These are phyloP conservation scores for Cichorium intybus DNA, from an alignment of 140 eudicot genomes.

Conservation along the genomic window DNA sequence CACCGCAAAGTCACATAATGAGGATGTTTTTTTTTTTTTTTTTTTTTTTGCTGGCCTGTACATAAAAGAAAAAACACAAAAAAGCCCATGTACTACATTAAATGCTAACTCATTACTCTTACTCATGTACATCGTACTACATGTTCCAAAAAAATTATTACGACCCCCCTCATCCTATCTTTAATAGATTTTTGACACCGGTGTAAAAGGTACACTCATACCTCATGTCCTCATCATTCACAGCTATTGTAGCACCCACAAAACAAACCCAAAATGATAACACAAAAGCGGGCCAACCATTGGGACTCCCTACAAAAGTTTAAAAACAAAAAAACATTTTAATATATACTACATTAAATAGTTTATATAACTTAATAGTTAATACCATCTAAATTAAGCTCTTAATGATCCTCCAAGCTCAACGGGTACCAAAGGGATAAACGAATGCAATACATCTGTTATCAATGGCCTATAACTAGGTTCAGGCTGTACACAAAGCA, in stretches of 20 bases:
- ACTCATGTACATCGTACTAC: constrained; percentile 37
- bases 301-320: neutral
- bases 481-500: constrained; percentile 90
- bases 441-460: constrained; percentile 84
- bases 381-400: too few relatives aligned
- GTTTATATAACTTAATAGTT: too few relatives aligned
- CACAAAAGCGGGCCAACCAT: neutral
- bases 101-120: constrained; percentile 20
- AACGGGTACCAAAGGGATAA: constrained; percentile 86
- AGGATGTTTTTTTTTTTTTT: too few relatives aligned
- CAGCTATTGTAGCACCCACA: constrained; percentile 1
- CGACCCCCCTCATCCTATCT: constrained; percentile 13
- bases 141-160: constrained; percentile 23
- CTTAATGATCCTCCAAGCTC: constrained; percentile 88
- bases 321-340: neutral
- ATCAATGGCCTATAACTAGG: constrained; percentile 94
- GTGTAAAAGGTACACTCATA: constrained; percentile 18
- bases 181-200: neutral
- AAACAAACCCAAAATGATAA: neutral
- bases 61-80: constrained; percentile 12
- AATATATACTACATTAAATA: too few relatives aligned
- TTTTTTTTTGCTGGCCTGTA: constrained; percentile 12
- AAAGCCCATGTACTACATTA: constrained; percentile 25
- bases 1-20: constrained; percentile 1
- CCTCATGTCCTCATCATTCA: constrained; percentile 1